Evolutionary conservation across 805 yeast genomes (phyloP).

Genomic region (Tetrapisispora iriomotensis): DNA sequence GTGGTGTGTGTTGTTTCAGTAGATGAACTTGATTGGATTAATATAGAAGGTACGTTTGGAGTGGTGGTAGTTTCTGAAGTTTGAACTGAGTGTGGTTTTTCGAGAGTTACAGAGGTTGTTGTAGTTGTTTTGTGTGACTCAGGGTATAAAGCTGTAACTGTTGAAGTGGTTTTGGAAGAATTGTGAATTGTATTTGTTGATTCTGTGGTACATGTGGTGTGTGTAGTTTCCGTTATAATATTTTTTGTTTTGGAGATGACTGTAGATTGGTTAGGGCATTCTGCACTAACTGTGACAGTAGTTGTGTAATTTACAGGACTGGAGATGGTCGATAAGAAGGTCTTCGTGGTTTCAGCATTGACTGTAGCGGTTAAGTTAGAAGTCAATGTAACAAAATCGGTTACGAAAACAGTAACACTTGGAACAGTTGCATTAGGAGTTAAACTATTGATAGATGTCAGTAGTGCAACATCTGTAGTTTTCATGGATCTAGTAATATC

Average conservation of each 20-base stretch:
- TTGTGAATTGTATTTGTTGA: no score
- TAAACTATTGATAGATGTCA: neutral
- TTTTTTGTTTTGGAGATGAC: neutral
- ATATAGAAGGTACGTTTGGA: neutral
- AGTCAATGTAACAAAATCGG: neutral
- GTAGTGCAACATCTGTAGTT: neutral
- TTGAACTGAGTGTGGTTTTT: no score
- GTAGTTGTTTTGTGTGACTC: no score
- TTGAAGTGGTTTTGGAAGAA: no score
- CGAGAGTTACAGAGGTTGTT: no score
- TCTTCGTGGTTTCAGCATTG: neutral
- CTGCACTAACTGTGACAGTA: neutral
- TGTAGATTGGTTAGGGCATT: neutral
- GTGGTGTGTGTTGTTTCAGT: neutral
- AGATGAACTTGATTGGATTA: neutral
- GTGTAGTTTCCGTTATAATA: neutral
- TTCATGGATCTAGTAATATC: neutral
- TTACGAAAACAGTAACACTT: neutral
- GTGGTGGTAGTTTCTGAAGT: neutral
- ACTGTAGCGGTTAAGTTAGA: neutral
- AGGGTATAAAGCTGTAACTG: no score
- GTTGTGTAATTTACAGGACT: no score
- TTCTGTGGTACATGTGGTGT: no score
- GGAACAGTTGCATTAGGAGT: neutral
- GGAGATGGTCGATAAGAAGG: no score